phyloP scores from a whole-genome alignment of 305 asterid species.

The Fraxinus latifolia region DNA sequence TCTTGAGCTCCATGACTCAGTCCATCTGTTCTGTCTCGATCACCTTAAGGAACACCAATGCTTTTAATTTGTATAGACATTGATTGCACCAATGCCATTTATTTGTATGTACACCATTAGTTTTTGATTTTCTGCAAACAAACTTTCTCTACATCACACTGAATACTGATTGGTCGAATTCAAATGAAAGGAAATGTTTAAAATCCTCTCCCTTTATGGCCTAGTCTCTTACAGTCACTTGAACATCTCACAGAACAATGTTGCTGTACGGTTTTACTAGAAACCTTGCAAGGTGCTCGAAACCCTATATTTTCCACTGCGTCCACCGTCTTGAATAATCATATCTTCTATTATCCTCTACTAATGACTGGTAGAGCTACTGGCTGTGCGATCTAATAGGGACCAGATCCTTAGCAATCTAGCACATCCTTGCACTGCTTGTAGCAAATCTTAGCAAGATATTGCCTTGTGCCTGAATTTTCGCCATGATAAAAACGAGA shows the following conservation, averaged over 20 bases:
- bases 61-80: neutral
- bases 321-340: slow-evolving; percentile 73
- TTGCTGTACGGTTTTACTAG: slow-evolving; percentile 26
- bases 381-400: slow-evolving; percentile 84
- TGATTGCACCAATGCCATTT: neutral
- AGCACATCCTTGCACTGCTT: slow-evolving; percentile 26
- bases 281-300: slow-evolving; percentile 53
- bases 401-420: slow-evolving; percentile 66
- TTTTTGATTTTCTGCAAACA: neutral
- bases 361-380: slow-evolving; percentile 68
- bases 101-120: neutral
- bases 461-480: slow-evolving; percentile 34
- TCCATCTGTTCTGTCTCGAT: slow-evolving; percentile 33
- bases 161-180: neutral
- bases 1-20: slow-evolving; percentile 40
- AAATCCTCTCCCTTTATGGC: slow-evolving; percentile 34
- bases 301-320: slow-evolving; percentile 76
- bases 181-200: slow-evolving; percentile 3
- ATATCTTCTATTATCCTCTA: slow-evolving; percentile 63
- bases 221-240: slow-evolving; percentile 34
- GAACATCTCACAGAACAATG: slow-evolving; percentile 13
- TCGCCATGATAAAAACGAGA: slow-evolving; percentile 65
- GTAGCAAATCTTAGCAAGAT: slow-evolving; percentile 29
- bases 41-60: slow-evolving; percentile 20
- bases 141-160: neutral